Percentiles rank a stretch among this genome's conserved stretches.
These are phyloP conservation scores for Astrothelium macrocarpum DNA, from an alignment of 495 filamentous ascomycete species.

Conservation along the genomic window DNA sequence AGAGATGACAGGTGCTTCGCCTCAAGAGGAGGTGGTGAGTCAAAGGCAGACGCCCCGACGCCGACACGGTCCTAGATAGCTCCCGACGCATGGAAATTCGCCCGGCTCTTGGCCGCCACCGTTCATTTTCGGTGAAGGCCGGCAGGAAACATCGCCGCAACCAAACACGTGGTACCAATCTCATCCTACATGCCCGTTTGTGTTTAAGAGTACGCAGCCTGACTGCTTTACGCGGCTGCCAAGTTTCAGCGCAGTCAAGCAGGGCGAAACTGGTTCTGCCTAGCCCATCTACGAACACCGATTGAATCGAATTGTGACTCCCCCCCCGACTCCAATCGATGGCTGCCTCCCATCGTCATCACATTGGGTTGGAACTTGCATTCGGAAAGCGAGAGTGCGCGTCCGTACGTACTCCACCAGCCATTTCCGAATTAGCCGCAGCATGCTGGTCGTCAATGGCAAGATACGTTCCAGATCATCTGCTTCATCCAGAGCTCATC, in stretches of 20 bases:
- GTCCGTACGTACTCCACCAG: background rate
- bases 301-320: conserved; percentile 6
- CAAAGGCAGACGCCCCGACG: background rate
- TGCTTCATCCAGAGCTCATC: background rate
- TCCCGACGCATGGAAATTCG: background rate
- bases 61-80: background rate
- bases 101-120: background rate
- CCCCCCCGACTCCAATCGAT: background rate
- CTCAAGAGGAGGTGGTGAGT: conserved; percentile 5
- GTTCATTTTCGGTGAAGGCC: background rate
- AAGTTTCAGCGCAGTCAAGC: background rate
- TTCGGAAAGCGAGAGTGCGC: background rate
- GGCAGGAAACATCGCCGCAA: background rate
- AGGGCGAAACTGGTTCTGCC: background rate
- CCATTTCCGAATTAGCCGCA: conserved; percentile 4
- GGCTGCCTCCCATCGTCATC: background rate
- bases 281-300: background rate
- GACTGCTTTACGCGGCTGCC: background rate
- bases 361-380: background rate
- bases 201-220: background rate
- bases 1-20: conserved; percentile 6
- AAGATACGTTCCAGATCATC: conserved; percentile 3
- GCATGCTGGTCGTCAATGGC: background rate
- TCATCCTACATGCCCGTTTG: background rate
- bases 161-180: conserved; percentile 5